Base-by-base conservation (phyloP, 2,329 filamentous ascomycete species). In the Phaeophleospora eucalypticola region DNA sequence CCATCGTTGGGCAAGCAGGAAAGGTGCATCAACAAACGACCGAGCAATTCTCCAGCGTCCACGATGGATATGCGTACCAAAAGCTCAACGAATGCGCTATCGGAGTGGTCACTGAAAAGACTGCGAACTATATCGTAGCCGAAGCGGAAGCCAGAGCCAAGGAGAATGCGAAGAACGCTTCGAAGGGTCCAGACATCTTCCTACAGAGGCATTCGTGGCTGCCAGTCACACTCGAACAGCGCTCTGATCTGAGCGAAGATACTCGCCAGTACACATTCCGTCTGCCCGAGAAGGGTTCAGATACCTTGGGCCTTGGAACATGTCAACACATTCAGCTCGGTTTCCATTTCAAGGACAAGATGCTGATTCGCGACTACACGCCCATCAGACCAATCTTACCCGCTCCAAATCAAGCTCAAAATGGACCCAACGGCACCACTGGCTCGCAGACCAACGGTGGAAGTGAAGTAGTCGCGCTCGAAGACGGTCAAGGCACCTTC, bases 281-380 rank as follows among this genome's bases (percentile, higher is more conserved):
- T 27, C 66, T 77, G 2, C 71, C 72, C 0, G 58, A 65, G 1
- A 58, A 54, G 16, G 64, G 65, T 27, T 61, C 66, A n/a, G 62
- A 68, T 4, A 6, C n/a, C n/a, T 66, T 79, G 0, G 75, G 75
- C 0, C 59, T 79, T 0, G 68, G 67, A 14, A 79, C 73, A 0
- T 74, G 76, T 43, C 74, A 80, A 56, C 76, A 80, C 53, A 60
- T 80, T 17, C 69, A 77, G 44, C 50, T 79, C 7, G 77, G 76
- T 2, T 77, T 79, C 54, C 75, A 80, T 48, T 65, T 79, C 48
- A 58, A 65, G 35, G 75, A 79, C 52, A 67, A 69, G 41, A 74
- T 79, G 65, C 64, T 79, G 9, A 67, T 77, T 10, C 69, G 76
- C 1, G 66, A 67, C 0, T 79, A 79, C 55, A 58, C 76, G 0